phyloP scores from a whole-genome alignment of 148 eudicot species.

The Polygonum maritimum region DNA sequence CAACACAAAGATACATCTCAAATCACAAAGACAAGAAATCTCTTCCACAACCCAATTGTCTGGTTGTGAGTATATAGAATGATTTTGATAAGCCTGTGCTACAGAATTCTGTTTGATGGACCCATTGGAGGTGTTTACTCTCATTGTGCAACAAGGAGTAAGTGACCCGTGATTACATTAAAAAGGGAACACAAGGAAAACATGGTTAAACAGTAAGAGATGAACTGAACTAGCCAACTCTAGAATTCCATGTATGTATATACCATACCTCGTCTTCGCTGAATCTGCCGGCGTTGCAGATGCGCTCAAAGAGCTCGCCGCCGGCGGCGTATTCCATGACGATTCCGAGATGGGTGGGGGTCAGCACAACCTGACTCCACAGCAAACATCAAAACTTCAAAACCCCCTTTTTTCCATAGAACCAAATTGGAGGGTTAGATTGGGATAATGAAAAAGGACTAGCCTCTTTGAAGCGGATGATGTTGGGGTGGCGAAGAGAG shows the following conservation, averaged over 20 bases:
- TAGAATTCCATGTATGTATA: background rate
- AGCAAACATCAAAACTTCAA: background rate
- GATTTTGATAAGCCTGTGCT: too few relatives aligned
- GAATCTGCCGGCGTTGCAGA: conserved; percentile 59
- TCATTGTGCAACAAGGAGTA: background rate
- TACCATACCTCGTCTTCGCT: conserved; percentile 55
- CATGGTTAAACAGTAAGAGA: background rate
- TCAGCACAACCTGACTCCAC: conserved; percentile 41
- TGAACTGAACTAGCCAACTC: background rate
- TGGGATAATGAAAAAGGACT: background rate
- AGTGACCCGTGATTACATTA: background rate
- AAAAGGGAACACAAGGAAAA: background rate
- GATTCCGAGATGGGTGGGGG: conserved; percentile 69
- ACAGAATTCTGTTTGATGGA: background rate
- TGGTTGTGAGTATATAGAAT: background rate
- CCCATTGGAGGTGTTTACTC: background rate
- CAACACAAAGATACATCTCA: background rate
- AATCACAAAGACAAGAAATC: background rate
- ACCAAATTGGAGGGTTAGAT: too few relatives aligned
- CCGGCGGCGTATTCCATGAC: conserved; percentile 86
- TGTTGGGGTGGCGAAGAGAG: conserved; percentile 66
- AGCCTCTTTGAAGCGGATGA: conserved; percentile 68
- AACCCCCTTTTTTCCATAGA: too few relatives aligned
- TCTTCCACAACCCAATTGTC: background rate
- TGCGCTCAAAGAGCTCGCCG: conserved; percentile 68